Percentiles rank a stretch among this genome's conserved stretches.
Evolutionary conservation across 169 alveolate species (phyloP).

Genomic region (Cystoisospora suis): DNA sequence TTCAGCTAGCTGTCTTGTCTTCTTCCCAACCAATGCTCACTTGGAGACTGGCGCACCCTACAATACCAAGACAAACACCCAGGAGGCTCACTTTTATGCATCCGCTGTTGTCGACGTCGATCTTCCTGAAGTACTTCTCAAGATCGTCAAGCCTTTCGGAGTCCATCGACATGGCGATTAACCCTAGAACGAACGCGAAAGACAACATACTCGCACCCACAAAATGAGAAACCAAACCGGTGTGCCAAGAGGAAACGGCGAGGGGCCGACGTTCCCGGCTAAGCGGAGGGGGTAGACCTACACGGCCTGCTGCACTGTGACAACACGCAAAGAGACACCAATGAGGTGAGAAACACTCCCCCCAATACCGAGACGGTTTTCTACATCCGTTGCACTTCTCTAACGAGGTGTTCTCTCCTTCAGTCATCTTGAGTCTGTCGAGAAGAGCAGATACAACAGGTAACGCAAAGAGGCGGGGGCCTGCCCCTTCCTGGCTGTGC

Average conservation of each 20-base stretch:
- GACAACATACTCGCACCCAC: neutral
- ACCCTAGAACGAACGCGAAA: conserved; percentile 20
- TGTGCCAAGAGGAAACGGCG: neutral
- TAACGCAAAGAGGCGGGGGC: too few species aligned
- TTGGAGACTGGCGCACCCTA: too few species aligned
- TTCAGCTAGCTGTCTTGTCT: too few species aligned
- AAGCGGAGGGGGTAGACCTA: neutral
- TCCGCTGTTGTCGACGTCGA: conserved; percentile 68
- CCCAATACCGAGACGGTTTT: too few species aligned
- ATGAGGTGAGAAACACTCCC: neutral
- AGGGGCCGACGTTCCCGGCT: neutral
- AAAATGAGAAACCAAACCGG: neutral
- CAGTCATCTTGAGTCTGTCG: too few species aligned
- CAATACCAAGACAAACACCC: too few species aligned
- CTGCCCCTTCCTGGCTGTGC: too few species aligned
- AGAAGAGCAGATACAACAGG: too few species aligned
- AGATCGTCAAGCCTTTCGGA: conserved; percentile 35
- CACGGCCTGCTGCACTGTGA: neutral
- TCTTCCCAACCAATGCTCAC: too few species aligned
- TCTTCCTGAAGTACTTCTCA: conserved; percentile 33
- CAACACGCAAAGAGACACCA: neutral
- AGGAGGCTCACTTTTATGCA: conserved; percentile 47
- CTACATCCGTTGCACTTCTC: too few species aligned
- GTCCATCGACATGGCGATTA: conserved; percentile 41
- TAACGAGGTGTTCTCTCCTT: too few species aligned